A percentile compares a stretch with the other conserved stretches of the same genome.
Conservation (phyloP, 306 rosid genomes). For the Vigna nakashimae region DNA sequence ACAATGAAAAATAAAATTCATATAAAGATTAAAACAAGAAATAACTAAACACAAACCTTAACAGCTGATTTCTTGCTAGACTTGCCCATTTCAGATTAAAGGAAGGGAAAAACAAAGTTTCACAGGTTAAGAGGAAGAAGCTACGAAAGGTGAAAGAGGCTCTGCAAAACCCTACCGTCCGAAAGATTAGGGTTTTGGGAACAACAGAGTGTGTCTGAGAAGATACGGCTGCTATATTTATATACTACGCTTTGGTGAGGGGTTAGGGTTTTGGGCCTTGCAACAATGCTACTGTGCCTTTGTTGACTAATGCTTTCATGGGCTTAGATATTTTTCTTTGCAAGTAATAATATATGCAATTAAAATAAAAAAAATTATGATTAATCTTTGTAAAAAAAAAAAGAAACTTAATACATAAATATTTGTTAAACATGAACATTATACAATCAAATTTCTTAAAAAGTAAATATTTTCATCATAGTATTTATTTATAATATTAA, state of each 20-base stretch:
- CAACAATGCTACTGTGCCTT: slow-evolving; percentile 33
- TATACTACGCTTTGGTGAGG: slow-evolving; percentile 28
- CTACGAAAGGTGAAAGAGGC: background rate
- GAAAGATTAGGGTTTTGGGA: slow-evolving; percentile 53
- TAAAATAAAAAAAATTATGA: too few species aligned
- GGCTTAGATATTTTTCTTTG: background rate
- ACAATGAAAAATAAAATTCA: background rate
- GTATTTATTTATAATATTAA: too few species aligned
- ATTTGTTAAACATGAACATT: too few species aligned
- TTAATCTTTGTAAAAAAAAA: too few species aligned
- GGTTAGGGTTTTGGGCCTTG: slow-evolving; percentile 46
- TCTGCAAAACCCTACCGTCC: slow-evolving; percentile 58
- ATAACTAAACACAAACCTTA: slow-evolving; percentile 50
- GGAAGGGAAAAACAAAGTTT: background rate
- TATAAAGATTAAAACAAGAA: background rate
- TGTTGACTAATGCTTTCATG: background rate
- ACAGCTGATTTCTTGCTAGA: slow-evolving; percentile 81
- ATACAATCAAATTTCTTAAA: too few species aligned
- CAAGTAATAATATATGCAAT: too few species aligned
- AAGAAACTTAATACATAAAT: too few species aligned
- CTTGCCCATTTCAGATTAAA: slow-evolving; percentile 59
- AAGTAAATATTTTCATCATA: too few species aligned
- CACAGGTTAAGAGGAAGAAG: background rate
- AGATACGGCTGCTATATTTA: background rate
- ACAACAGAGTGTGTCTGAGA: background rate